Base-by-base conservation (phyloP, 23 red algal species). In the Gracilaria caudata region DNA sequence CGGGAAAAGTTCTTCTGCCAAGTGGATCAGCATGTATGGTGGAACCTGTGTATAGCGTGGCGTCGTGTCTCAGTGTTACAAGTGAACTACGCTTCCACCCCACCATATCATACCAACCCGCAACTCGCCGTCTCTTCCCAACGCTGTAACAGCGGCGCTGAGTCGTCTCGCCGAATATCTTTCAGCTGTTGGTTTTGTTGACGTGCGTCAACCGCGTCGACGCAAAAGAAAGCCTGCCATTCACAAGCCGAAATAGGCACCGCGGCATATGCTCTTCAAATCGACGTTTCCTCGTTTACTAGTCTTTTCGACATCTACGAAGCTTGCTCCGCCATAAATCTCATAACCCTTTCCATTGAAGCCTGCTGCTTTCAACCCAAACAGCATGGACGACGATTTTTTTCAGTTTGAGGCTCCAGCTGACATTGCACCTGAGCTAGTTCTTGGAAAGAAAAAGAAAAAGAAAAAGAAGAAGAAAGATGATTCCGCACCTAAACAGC, bases 391-490 rank as follows among this genome's bases (percentile, higher is more conserved):
- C 64, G 85, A 89, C 74, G 85, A 89, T 40, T 46, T 89, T 10
- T 91, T 91, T 44, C 59, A 81, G 64, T 91, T 91, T 61, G 87
- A 91, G 66, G 77, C 87, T 38, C 72, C 85, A 32, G n/a, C 85
- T 23, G 87, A 81, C 12, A 59, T 60, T 14, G 87, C 87, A 39
- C 87, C 87, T n/a, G 58, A 81, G 53, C 87, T 91, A 36, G 77
- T 91, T 21, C 77, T 91, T 30, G 87, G 87, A 40, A 91, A 91
- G 63, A 91, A 91, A 44, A 91, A 91, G 77, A 91, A 91, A 45
- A 91, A 91, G 39, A 91, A 91, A 41, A 91, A 91, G 87, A 91
- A 91, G 46, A 90, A 91, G 64, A 72, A 47, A 20, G 86, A 89
- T 21, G 86, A 64, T 6, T 32, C n/a, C 13, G 25, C 73, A n/a